These are phyloP conservation scores for Linum usitatissimum DNA, from an alignment of 345 rosid species.

Conservation along the genomic window DNA sequence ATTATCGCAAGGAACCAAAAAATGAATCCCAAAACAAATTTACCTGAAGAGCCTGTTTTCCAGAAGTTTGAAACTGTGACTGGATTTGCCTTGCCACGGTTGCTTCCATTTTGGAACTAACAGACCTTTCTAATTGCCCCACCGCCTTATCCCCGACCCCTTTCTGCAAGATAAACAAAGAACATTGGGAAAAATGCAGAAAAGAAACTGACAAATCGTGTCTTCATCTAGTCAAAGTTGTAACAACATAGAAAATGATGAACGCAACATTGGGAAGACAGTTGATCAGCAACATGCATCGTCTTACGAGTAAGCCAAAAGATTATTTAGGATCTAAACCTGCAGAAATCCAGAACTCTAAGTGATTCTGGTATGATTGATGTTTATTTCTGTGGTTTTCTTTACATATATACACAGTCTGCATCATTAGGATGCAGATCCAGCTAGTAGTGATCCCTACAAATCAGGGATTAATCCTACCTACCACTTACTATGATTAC, in stretches of 20 bases:
- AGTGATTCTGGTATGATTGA: too few relatives aligned
- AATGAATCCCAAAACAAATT: slow-evolving; percentile 4
- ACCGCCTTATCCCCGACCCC: slow-evolving; percentile 85
- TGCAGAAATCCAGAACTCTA: too few relatives aligned
- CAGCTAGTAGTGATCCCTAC: too few relatives aligned
- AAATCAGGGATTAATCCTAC: too few relatives aligned
- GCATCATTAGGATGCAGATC: too few relatives aligned
- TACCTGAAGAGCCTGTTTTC: slow-evolving; percentile 92
- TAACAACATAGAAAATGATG: background rate
- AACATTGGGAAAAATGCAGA: background rate
- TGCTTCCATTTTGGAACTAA: slow-evolving; percentile 70
- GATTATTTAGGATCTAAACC: background rate
- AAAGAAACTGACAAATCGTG: background rate
- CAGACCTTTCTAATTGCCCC: slow-evolving; percentile 74
- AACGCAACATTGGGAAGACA: background rate
- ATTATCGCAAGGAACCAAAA: background rate
- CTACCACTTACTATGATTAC: too few relatives aligned
- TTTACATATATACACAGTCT: too few relatives aligned
- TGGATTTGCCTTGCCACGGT: slow-evolving; percentile 75
- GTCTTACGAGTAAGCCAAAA: background rate
- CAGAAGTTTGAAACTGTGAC: slow-evolving; percentile 88
- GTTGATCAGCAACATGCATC: background rate
- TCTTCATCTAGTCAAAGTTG: background rate
- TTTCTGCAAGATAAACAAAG: slow-evolving; percentile 37
- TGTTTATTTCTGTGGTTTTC: too few relatives aligned